phyloP scores from a whole-genome alignment of 257 asterid species.

The Lycium barbarum region DNA sequence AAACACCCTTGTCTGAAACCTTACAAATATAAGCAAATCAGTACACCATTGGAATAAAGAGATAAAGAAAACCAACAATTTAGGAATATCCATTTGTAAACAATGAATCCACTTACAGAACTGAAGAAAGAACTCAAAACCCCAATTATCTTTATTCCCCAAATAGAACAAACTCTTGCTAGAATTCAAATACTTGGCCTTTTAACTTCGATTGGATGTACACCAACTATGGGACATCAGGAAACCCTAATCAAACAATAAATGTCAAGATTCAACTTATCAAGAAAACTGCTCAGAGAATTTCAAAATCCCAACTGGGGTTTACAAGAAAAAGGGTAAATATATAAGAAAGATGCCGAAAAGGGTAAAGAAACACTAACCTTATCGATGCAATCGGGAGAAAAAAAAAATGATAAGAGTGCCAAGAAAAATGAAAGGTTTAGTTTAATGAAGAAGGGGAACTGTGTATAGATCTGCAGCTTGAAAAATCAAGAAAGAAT shows the following conservation, averaged over 20 bases:
- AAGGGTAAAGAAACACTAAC: not conserved
- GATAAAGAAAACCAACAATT: not conserved
- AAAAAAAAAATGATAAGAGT: not conserved
- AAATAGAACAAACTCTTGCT: not conserved
- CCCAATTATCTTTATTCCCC: not conserved
- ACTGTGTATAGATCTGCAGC: slow-evolving; percentile 24
- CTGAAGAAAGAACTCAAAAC: slow-evolving; percentile 13
- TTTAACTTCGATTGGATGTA: slow-evolving; percentile 16
- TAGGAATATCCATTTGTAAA: not conserved
- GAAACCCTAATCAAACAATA: slow-evolving; percentile 19
- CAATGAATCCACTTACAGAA: slow-evolving; percentile 15
- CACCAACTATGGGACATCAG: not conserved
- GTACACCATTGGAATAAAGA: not conserved
- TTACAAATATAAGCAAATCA: not conserved
- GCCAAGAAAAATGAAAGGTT: not conserved
- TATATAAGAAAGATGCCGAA: not conserved
- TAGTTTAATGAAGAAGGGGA: not conserved
- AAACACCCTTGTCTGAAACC: slow-evolving; percentile 22
- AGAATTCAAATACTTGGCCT: not conserved
- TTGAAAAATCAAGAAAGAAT: not conserved
- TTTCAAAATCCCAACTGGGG: slow-evolving; percentile 23
- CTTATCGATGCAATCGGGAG: slow-evolving; percentile 1
- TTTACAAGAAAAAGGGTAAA: not conserved
- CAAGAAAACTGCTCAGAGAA: not conserved
- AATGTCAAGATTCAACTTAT: slow-evolving; percentile 3